Conservation (phyloP, 1,284 basidiomycete species). For the Rhodotorula sp. region DNA sequence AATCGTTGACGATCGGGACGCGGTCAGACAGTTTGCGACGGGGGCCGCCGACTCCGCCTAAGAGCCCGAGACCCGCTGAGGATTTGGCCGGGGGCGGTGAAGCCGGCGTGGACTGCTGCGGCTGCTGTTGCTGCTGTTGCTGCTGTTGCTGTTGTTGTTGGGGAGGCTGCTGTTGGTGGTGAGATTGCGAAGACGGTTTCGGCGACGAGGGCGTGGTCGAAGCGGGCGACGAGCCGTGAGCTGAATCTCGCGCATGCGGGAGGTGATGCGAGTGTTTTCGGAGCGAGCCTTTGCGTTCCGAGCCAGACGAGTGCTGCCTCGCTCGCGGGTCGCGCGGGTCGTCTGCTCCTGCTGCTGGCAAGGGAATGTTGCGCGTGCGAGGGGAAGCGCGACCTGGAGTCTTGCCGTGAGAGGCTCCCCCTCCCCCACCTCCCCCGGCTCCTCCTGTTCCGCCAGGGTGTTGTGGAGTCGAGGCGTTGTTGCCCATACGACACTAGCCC, state of each 20-base stretch:
- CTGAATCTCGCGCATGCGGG: not conserved
- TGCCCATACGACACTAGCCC: constrained; percentile 15
- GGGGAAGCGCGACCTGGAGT: constrained; percentile 8
- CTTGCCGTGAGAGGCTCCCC: not conserved
- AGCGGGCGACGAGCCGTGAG: not conserved
- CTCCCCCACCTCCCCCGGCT: not conserved
- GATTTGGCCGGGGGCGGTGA: not conserved
- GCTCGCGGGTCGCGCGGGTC: constrained; percentile 13
- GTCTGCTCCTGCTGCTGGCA: constrained; percentile 3
- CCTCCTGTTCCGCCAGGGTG: not conserved
- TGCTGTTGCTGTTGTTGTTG: not conserved
- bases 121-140: not conserved
- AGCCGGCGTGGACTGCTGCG: not conserved
- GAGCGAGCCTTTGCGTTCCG: not conserved
- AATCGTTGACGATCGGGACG: constrained; percentile 24
- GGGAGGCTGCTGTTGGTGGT: not conserved
- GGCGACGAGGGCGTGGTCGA: not conserved
- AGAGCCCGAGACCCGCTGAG: not conserved
- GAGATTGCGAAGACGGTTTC: not conserved
- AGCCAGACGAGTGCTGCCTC: constrained; percentile 9
- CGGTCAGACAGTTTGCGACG: constrained; percentile 24
- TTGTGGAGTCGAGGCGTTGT: constrained; percentile 28
- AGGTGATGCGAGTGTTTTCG: not conserved
- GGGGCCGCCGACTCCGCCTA: not conserved
- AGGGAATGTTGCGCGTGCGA: constrained; percentile 13